These are phyloP conservation scores for Coniochaeta sp. DNA, from an alignment of 2,329 filamentous ascomycete species.

Conservation along the genomic window DNA sequence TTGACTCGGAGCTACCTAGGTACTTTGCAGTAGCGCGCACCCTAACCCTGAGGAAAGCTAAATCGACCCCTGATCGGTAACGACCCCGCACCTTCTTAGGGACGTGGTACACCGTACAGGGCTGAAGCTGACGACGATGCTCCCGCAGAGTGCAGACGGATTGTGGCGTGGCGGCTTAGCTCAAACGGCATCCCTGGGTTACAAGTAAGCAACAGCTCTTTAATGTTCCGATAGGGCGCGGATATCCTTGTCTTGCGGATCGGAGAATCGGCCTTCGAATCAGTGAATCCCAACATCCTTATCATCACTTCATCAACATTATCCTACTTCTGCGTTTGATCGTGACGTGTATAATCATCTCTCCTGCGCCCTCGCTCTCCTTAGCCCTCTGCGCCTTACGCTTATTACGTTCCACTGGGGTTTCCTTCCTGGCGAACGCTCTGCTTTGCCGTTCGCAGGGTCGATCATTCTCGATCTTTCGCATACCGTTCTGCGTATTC, in stretches of 20 bases:
- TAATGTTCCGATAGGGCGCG: neutral
- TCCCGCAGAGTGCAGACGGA: too few species aligned
- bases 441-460: too few species aligned
- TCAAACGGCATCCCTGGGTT: neutral
- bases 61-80: neutral
- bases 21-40: neutral
- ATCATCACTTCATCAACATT: neutral
- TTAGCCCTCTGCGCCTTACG: too few species aligned
- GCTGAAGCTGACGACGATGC: neutral
- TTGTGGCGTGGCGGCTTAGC: neutral
- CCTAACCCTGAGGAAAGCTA: neutral
- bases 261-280: too few species aligned
- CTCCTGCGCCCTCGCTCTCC: too few species aligned
- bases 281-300: neutral
- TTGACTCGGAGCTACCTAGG: neutral
- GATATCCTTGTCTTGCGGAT: neutral
- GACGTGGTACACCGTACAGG: neutral
- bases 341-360: too few species aligned
- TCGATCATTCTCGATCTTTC: too few species aligned
- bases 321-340: too few species aligned
- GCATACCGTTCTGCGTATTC: too few species aligned
- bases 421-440: too few species aligned
- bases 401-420: too few species aligned
- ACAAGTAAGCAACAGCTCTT: neutral
- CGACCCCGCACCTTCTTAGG: neutral